These are phyloP conservation scores for Naematelia encephala DNA, from an alignment of 768 basidiomycete genomes.

Conservation along the genomic window DNA sequence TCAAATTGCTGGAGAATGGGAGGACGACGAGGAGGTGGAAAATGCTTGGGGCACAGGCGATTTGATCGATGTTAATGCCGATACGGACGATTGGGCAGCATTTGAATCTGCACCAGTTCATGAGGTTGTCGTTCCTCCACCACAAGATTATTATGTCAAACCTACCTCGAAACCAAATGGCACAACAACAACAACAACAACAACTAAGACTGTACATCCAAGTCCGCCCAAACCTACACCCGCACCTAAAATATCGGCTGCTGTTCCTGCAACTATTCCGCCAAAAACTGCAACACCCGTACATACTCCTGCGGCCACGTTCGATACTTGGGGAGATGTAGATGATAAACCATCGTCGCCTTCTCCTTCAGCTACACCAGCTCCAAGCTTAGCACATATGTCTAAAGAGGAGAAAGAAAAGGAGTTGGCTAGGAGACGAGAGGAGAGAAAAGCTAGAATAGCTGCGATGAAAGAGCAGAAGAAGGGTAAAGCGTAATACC, in stretches of 20 bases:
- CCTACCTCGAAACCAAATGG: conserved; percentile 5
- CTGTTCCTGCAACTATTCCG: background rate
- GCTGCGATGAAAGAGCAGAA: conserved; percentile 51
- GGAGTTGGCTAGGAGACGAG: conserved; percentile 87
- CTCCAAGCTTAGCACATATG: conserved; percentile 56
- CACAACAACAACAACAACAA: conserved; percentile 4
- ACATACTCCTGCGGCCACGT: conserved; percentile 11
- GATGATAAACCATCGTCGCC: conserved; percentile 8
- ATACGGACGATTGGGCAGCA: conserved; percentile 92
- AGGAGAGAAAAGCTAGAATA: conserved; percentile 73
- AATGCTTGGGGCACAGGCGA: conserved; percentile 72
- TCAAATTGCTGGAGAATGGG: conserved; percentile 50
- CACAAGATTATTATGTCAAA: conserved; percentile 38
- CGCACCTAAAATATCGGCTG: background rate
- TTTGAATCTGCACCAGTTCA: conserved; percentile 59
- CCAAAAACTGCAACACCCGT: conserved; percentile 46
- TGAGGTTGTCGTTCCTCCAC: conserved; percentile 35
- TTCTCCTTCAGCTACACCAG: conserved; percentile 12
- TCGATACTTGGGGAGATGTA: conserved; percentile 31
- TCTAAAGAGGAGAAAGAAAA: conserved; percentile 88
- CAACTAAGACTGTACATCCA: conserved; percentile 1
- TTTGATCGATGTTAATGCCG: conserved; percentile 88
- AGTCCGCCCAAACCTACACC: background rate
- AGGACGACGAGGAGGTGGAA: conserved; percentile 58
- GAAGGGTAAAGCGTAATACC: conserved; percentile 30